Conservation (phyloP, 2,329 filamentous ascomycete species). For the Pseudocercospora eumusae region DNA sequence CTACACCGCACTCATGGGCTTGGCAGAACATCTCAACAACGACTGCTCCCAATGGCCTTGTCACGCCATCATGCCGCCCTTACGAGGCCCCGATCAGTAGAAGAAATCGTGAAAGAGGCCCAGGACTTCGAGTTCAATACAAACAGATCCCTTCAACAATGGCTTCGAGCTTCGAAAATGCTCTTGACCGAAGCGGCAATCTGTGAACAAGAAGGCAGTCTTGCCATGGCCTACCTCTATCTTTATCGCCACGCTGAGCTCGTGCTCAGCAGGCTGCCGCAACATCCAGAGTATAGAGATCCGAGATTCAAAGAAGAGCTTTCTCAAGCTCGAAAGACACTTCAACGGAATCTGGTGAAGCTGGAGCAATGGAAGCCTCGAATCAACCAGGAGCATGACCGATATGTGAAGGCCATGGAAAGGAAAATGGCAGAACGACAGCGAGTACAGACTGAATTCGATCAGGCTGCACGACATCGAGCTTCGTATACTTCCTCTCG, state of each 20-base stretch:
- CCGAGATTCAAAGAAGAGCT: conserved; percentile 59
- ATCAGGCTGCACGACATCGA: conserved; percentile 19
- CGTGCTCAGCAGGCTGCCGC: conserved; percentile 72
- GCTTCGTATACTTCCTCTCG: conserved; percentile 21
- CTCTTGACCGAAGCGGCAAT: conserved; percentile 67
- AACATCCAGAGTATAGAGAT: conserved; percentile 73
- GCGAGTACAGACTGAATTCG: conserved; percentile 27
- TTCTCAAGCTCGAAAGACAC: conserved; percentile 60
- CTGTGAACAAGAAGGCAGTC: conserved; percentile 82
- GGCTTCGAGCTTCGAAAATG: conserved; percentile 37
- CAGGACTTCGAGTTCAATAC: conserved; percentile 79
- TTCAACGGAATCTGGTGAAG: conserved; percentile 65
- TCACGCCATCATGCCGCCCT: conserved; percentile 35
- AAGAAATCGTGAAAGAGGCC: conserved; percentile 75
- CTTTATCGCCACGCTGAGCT: conserved; percentile 87
- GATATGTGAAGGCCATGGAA: conserved; percentile 60
- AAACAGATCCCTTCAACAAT: conserved; percentile 64
- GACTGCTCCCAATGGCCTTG: conserved; percentile 32
- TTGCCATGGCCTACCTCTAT: conserved; percentile 84
- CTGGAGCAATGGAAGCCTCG: conserved; percentile 79
- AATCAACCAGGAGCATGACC: conserved; percentile 70
- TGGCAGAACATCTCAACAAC: too few relatives aligned
- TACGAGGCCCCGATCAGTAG: conserved; percentile 55
- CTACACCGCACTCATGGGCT: background rate
- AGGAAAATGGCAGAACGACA: conserved; percentile 40